Conservation (phyloP, 2,329 filamentous ascomycete genomes). For the Alternaria sp. region DNA sequence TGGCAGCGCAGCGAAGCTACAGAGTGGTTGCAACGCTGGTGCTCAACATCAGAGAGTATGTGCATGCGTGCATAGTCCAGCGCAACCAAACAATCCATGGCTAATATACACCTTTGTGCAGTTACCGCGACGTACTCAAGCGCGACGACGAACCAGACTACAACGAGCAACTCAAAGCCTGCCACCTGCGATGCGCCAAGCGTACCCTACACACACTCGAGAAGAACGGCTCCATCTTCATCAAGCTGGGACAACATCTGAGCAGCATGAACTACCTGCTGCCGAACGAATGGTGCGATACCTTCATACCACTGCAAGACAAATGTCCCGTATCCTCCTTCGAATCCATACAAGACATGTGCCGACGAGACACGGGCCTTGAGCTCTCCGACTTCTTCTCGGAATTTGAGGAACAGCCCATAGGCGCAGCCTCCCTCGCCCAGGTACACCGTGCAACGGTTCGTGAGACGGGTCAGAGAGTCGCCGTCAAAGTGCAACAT, state of each 20-base stretch:
- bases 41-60: conserved; percentile 89
- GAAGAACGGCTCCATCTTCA: conserved; percentile 97
- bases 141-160: conserved; percentile 71
- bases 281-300: conserved; percentile 90
- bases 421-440: conserved; percentile 91
- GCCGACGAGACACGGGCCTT: conserved; percentile 80
- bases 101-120: conserved; percentile 52
- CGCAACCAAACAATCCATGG: conserved; percentile 1
- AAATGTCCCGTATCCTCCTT: conserved; percentile 92
- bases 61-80: conserved; percentile 22
- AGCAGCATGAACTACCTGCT: conserved; percentile 96
- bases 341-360: conserved; percentile 87
- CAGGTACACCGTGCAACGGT: conserved; percentile 92
- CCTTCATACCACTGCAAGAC: conserved; percentile 95
- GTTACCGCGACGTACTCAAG: conserved; percentile 88
- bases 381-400: conserved; percentile 85
- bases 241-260: conserved; percentile 95
- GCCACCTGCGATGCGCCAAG: conserved; percentile 91
- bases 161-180: conserved; percentile 75
- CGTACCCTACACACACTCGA: conserved; percentile 87
- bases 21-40: conserved; percentile 78
- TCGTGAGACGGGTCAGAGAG: conserved; percentile 81
- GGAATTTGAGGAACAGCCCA: conserved; percentile 80
- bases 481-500: conserved; percentile 97
- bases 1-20: conserved; percentile 78